These are phyloP conservation scores for Malus asiatica DNA, from an alignment of 306 rosid genomes.

Conservation along the genomic window DNA sequence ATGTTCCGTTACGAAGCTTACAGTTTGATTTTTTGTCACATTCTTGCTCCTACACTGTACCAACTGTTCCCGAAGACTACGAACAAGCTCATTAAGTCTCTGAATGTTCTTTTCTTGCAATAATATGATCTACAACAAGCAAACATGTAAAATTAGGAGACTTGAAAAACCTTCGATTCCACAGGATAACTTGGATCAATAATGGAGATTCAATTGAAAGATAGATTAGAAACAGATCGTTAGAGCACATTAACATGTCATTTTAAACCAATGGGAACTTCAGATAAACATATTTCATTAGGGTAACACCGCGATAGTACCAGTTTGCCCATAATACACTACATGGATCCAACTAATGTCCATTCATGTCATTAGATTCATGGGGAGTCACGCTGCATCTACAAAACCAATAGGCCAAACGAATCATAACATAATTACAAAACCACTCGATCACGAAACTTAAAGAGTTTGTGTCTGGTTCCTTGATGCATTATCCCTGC, in stretches of 20 bases:
- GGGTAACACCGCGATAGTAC: not conserved
- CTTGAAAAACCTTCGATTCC: not conserved
- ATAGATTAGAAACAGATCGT: not conserved
- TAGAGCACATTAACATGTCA: not conserved
- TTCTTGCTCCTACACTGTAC: constrained; percentile 48
- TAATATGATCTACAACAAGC: constrained; percentile 47
- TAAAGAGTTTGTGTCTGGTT: not conserved
- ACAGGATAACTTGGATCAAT: not conserved
- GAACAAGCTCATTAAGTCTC: constrained; percentile 62
- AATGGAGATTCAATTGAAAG: not conserved
- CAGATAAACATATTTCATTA: not conserved
- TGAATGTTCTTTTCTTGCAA: constrained; percentile 70
- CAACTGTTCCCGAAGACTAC: constrained; percentile 60
- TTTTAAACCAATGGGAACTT: not conserved
- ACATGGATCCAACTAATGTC: not conserved
- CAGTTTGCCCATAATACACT: not conserved
- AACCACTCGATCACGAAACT: not conserved
- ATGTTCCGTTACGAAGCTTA: constrained; percentile 35
- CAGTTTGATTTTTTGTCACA: constrained; percentile 37
- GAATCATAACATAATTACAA: not conserved
- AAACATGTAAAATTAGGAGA: constrained; percentile 9
- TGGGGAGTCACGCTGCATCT: not conserved
- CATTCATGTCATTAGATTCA: not conserved
- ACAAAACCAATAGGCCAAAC: not conserved
- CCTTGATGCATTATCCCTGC: not conserved